A percentile compares a stretch with the other conserved stretches of the same genome.
Conservation (phyloP, 345 rosid genomes). For the Lepidium africanum region DNA sequence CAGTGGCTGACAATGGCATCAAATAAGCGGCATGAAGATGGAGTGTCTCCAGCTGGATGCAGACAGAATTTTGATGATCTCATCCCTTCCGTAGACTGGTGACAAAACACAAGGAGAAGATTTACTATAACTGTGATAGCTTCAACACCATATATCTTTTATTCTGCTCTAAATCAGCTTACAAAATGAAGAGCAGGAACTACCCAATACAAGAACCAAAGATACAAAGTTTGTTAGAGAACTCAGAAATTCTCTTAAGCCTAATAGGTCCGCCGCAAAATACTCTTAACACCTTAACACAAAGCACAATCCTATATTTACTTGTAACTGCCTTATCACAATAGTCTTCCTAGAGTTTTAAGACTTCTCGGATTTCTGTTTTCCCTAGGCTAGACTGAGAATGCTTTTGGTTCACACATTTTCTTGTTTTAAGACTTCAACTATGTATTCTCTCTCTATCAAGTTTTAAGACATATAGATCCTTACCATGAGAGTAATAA, state of each 20-base stretch:
- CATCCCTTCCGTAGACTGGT: conserved; percentile 78
- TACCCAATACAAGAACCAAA: conserved; percentile 2
- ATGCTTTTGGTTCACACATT: neutral
- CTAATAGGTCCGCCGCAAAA: neutral
- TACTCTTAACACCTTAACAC: neutral
- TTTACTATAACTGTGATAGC: neutral
- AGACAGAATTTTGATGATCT: conserved; percentile 83
- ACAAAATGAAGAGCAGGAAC: neutral
- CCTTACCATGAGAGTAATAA: neutral
- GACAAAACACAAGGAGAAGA: neutral
- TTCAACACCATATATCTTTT: neutral
- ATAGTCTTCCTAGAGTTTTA: neutral
- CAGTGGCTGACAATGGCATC: conserved; percentile 91
- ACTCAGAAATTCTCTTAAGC: neutral
- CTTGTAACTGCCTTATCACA: neutral
- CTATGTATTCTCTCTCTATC: neutral
- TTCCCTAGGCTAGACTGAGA: neutral
- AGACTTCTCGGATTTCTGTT: neutral
- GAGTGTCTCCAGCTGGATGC: conserved; percentile 90
- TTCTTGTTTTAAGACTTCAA: neutral
- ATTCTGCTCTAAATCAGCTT: neutral
- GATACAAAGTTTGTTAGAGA: neutral
- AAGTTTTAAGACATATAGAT: neutral
- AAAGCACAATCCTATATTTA: neutral
- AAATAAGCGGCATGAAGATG: conserved; percentile 82